A percentile compares a stretch with the other conserved stretches of the same genome.
Conservation (phyloP, 495 filamentous ascomycete genomes). For the Penicillium diatomitis region DNA sequence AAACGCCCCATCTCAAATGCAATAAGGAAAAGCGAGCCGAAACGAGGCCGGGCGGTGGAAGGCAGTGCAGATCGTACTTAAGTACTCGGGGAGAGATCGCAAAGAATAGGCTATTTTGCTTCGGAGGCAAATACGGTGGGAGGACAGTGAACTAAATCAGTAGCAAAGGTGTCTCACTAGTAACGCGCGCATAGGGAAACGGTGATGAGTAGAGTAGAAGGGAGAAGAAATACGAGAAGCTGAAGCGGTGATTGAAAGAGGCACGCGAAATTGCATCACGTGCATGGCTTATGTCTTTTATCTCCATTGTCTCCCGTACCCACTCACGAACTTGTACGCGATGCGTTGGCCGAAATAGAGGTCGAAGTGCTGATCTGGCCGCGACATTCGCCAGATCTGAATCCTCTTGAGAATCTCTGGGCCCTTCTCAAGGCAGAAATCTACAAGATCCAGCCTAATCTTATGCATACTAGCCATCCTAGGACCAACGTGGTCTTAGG, state of each 20-base stretch:
- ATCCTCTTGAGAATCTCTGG: too few relatives aligned
- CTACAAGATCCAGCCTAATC: too few relatives aligned
- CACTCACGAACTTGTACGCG: too few relatives aligned
- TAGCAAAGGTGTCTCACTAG: not conserved
- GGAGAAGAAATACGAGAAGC: not conserved
- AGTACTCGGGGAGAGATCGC: not conserved
- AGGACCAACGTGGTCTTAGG: too few relatives aligned
- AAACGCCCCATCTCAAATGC: not conserved
- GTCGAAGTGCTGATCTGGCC: too few relatives aligned
- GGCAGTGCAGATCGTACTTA: not conserved
- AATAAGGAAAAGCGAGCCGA: not conserved
- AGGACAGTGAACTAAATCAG: not conserved
- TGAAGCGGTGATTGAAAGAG: not conserved
- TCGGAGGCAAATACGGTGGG: not conserved
- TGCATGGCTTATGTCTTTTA: too few relatives aligned
- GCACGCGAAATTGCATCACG: not conserved
- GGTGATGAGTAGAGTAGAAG: not conserved
- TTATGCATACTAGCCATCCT: too few relatives aligned
- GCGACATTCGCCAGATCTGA: too few relatives aligned
- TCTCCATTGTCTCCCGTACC: too few relatives aligned
- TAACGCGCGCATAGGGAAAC: not conserved
- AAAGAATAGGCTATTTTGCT: not conserved
- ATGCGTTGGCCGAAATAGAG: too few relatives aligned
- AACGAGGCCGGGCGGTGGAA: not conserved
- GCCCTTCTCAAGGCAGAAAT: too few relatives aligned